Conservation (phyloP, 1,284 basidiomycete genomes). For the Trichosporon asahii region DNA sequence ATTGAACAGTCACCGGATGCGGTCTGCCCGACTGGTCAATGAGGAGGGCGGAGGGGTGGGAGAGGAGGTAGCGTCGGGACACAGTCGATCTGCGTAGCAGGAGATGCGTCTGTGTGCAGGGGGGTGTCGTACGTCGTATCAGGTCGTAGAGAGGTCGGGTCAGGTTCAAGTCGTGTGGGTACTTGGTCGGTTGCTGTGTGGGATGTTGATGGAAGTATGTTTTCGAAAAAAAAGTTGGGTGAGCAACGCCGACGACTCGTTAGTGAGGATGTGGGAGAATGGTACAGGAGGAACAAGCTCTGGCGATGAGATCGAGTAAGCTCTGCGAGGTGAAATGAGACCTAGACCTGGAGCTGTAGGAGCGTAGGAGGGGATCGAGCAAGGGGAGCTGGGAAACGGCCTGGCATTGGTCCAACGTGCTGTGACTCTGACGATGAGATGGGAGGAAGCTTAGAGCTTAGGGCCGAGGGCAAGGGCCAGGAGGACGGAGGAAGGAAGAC, state of each 20-base stretch:
- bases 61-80: neutral
- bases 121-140: conserved; percentile 1
- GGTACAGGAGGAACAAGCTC: neutral
- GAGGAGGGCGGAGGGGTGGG: neutral
- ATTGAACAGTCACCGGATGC: neutral
- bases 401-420: neutral
- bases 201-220: neutral
- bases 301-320: neutral
- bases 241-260: neutral
- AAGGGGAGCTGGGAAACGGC: neutral
- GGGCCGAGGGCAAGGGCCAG: neutral
- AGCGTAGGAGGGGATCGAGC: no score
- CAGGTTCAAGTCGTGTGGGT: neutral
- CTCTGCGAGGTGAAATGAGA: neutral
- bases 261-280: neutral
- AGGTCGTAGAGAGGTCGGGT: neutral
- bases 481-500: neutral
- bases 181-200: neutral
- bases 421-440: neutral
- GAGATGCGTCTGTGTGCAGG: conserved; percentile 3
- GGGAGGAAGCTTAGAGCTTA: conserved; percentile 3
- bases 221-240: neutral
- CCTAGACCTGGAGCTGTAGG: neutral
- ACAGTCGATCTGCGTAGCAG: neutral
- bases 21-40: neutral